Conservation (phyloP, 345 rosid species). For the Citrus glauca region DNA sequence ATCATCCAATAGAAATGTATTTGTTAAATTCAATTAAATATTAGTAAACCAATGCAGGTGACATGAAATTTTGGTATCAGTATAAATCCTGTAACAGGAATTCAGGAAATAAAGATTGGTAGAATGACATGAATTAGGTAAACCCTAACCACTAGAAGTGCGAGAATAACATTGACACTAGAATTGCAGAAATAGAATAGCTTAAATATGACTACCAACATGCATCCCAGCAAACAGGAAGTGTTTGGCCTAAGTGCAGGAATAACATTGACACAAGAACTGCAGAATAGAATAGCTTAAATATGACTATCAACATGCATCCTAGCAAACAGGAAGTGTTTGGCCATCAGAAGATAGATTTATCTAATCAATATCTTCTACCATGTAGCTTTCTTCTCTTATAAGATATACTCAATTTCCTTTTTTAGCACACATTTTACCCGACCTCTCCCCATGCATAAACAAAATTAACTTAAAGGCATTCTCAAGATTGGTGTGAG, state of each 20-base stretch:
- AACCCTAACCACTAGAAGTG: not conserved
- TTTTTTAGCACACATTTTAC: too few relatives aligned
- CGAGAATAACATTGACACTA: not conserved
- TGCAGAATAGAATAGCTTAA: not conserved
- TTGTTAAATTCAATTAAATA: not conserved
- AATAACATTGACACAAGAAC: not conserved
- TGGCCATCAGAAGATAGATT: not conserved
- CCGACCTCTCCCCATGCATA: too few relatives aligned
- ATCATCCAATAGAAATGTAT: not conserved
- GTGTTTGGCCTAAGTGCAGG: not conserved
- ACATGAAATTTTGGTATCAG: not conserved
- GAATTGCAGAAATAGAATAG: not conserved
- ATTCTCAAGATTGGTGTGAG: not conserved
- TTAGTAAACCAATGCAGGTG: not conserved
- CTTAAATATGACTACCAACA: not conserved
- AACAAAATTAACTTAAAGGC: not conserved
- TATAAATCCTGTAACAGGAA: not conserved
- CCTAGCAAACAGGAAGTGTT: not conserved
- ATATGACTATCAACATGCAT: not conserved
- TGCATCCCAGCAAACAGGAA: not conserved
- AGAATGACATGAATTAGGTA: not conserved
- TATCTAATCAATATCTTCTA: not conserved
- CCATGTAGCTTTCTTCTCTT: not conserved
- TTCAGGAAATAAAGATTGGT: not conserved
- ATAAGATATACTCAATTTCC: too few relatives aligned